Base-by-base conservation (phyloP, 805 yeast genomes). In the Saccharomycopsis olivae region DNA sequence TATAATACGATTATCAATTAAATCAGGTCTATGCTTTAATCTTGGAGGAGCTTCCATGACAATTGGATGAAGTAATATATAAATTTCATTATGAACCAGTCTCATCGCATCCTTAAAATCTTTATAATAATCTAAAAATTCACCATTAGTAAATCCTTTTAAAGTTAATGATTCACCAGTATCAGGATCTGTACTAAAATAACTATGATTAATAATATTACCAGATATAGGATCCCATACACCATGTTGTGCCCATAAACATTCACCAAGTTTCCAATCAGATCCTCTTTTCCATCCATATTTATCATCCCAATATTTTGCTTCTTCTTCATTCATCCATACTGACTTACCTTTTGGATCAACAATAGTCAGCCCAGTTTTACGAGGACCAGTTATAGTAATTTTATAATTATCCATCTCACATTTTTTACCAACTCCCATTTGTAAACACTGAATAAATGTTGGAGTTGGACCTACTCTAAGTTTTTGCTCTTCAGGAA, bases 381-480 rank as follows among this genome's bases (percentile, higher is more conserved):
- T 80, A 33, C 68, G 71, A 0, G 95, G 88, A 0, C 97, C 97
- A 33, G 84, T 66, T 2, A 79, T 57, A 0, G 92, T 64, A 42
- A 88, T 76, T 32, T 69, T 70, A 57, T 81, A 89, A 11, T 64
- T 65, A 34, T 80, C 94, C 4, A 88, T 78, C 19, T 68, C 71
- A 39, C 75, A 70, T 0, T 81, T 62, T 11, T 73, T 57, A 1
- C 97, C 97, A 73, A 77, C 74, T 1, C 95, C 96, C 17, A 87
- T 59, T 33, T 71, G 65, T 61, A 89, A 64, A 2, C 81, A 61
- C 58, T 89, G 82, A 47, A 76, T 74, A 0, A 79, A 78, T 0
- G 94, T 80, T 0, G 98, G 97, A 1, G 87, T 75, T 1, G 89
- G 76, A 2, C 88, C 89, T 2, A 86, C 66, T 42, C 80, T 70